Evolutionary conservation across 176 grass and related monocot genomes (phyloP), one percentile per base, ranked within the genome.

Genomic region (Oropetium thomaeum): DNA sequence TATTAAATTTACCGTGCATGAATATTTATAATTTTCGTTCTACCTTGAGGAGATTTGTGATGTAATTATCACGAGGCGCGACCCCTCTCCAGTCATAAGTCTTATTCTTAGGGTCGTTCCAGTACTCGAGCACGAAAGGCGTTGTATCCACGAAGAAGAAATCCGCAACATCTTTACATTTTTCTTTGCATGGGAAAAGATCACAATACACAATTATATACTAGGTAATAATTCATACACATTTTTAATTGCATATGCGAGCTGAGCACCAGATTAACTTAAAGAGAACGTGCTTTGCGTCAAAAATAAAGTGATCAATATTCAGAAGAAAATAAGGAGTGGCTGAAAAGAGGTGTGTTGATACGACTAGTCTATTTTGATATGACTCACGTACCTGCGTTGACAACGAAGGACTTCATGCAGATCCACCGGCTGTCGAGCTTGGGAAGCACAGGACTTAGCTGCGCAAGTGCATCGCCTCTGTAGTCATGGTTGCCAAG

Each of bases 401-500:
- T 85, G 4, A 96, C 77, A 2, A 89, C 60, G 65, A 87, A 96
- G n/a, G 92, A 96, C 74, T 85, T 89, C 70, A 87, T 82, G 81
- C 86, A 96, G 62, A 92, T 83, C 69, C 81, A 92, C 3, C 92
- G 67, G 41, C 81, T 62, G 22, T 96, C 89, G 13, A 96, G 53
- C 4, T 76, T 57, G 54, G 19, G 51, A 19, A 96, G 77, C 2
- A 70, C 74, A 3, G 84, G 84, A 31, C 62, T 83, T 29, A 89
- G 45, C 71, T 96, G 86, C 8, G 84, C 86, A 1, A 96, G 43
- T 0, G 77, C 89, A 37, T 92, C 65, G 1, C 92, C 83, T 38
- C 86, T 82, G 49, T 96, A 95, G 70, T 95, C 88, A 81, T 95
- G 92, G 52, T 95, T 95, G 14, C 92, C 92, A 57, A 95, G 70